Conservation (phyloP, 306 rosid species). For the Vachellia pachyceras region DNA sequence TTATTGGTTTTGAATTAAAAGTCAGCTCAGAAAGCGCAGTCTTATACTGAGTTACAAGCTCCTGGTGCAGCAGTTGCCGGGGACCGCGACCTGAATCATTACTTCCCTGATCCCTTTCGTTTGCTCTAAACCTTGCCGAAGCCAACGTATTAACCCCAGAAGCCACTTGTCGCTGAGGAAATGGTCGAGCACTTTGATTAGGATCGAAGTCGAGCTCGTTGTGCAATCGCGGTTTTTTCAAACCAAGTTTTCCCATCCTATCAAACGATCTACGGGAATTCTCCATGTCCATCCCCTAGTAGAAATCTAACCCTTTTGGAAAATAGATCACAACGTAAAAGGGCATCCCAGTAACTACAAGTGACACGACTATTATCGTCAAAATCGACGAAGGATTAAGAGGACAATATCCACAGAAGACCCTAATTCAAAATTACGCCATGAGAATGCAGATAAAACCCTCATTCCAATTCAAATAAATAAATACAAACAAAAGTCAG, state of each 20-base stretch:
- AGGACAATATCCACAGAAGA: not conserved
- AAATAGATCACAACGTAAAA: not conserved
- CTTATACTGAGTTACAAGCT: conserved; percentile 76
- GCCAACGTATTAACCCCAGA: conserved; percentile 42
- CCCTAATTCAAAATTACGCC: conserved; percentile 32
- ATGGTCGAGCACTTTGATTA: conserved; percentile 55
- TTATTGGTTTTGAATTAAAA: conserved; percentile 88
- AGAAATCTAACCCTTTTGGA: conserved; percentile 41
- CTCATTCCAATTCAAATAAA: not conserved
- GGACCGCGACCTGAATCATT: conserved; percentile 63
- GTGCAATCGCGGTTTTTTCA: conserved; percentile 69
- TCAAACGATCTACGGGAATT: conserved; percentile 76
- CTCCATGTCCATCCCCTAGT: conserved; percentile 63
- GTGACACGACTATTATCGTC: not conserved
- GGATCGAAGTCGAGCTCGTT: conserved; percentile 56
- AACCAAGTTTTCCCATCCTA: conserved; percentile 74
- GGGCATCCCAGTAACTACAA: not conserved
- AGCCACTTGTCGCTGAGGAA: conserved; percentile 56
- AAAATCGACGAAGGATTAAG: not conserved
- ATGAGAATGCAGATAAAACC: conserved; percentile 11
- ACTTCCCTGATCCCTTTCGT: conserved; percentile 60
- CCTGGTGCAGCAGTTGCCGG: conserved; percentile 69
- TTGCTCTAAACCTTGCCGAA: conserved; percentile 54
- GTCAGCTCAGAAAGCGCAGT: conserved; percentile 87
- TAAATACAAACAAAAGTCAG: not conserved